Percentiles rank a stretch among this genome's conserved stretches.
phyloP scores from a whole-genome alignment of 1,139 yeast species.

The Pichia sp. region DNA sequence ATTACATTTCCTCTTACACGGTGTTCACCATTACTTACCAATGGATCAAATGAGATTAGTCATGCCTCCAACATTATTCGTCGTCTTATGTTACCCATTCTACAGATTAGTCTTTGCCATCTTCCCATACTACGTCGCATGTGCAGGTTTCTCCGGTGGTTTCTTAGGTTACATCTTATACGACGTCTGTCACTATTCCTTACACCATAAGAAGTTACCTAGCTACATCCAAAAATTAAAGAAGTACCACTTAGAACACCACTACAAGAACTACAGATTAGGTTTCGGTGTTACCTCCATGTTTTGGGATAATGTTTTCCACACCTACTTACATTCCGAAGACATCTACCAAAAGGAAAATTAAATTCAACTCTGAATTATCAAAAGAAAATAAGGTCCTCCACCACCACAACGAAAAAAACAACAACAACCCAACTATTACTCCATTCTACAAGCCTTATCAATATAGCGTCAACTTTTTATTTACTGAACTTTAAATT shows the following conservation, averaged over 20 bases:
- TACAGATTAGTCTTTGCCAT: conserved; percentile 56
- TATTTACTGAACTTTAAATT: neutral
- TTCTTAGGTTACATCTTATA: conserved; percentile 89
- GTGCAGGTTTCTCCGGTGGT: conserved; percentile 88
- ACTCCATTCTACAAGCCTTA: too few species aligned
- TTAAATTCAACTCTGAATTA: conserved; percentile 13
- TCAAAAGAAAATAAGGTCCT: too few species aligned
- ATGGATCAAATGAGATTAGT: conserved; percentile 94
- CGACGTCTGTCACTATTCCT: conserved; percentile 85
- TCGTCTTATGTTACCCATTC: conserved; percentile 56
- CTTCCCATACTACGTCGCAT: conserved; percentile 59
- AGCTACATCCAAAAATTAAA: conserved; percentile 71
- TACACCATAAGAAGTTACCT: conserved; percentile 88
- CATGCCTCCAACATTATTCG: conserved; percentile 89
- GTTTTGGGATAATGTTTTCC: conserved; percentile 93
- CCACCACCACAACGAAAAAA: too few species aligned
- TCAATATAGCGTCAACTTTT: neutral
- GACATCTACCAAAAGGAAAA: conserved; percentile 33
- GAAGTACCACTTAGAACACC: conserved; percentile 94
- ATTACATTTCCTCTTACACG: conserved; percentile 87
- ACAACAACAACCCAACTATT: too few species aligned
- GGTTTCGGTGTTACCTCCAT: conserved; percentile 95
- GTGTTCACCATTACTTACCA: conserved; percentile 95
- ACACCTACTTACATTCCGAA: conserved; percentile 52
- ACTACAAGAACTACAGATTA: conserved; percentile 91